Evolutionary conservation across 345 rosid genomes (phyloP), one percentile per base, ranked within the genome.

Genomic region (Bruguiera parviflora): DNA sequence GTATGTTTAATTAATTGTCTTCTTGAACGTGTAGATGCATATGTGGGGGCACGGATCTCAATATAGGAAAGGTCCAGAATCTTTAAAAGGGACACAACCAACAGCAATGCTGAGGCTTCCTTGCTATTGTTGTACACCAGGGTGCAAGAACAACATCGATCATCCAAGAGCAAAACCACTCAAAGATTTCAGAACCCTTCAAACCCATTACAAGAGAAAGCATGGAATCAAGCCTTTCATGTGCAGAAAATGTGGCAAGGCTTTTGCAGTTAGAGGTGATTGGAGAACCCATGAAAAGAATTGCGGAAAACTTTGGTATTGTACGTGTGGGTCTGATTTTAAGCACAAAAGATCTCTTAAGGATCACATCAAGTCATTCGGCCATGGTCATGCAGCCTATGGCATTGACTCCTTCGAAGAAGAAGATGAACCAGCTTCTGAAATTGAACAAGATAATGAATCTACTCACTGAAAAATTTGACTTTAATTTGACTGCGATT

Each of bases 1-100:
- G 49, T 18, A 43, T 13, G 49, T 13, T 13, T 43, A 43, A 43
- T 43, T 43, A 43, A 13, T 43, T 43, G 49, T 43, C 18, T 43
- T 43, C 49, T 13, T 28, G 22, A 20, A 25, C 28, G 13, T 68
- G 64, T 67, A 95, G 99, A 95, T 95, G 99, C 99, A 95, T 78
- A 95, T 95, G 99, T 95, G 99, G 99, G 99, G 99, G 65, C 99
- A 95, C 69, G 99, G 99, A 39, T 92, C 99, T 55, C 96, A 95
- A 73, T 95, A 95, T 78, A 77, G 98, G 69, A 95, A 87, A 79
- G 99, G 99, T 25, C 96, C 98, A 5, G 98, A 94, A 68, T 91
- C 97, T 1, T 83, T 95, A 16, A 83, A 92, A 62, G 99, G 99
- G 66, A 90, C 97, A 32, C 99, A 92, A 39, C 99, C 99, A 55